Conservation (phyloP, 352 stramenopile species). For the Plasmopara viticola region DNA sequence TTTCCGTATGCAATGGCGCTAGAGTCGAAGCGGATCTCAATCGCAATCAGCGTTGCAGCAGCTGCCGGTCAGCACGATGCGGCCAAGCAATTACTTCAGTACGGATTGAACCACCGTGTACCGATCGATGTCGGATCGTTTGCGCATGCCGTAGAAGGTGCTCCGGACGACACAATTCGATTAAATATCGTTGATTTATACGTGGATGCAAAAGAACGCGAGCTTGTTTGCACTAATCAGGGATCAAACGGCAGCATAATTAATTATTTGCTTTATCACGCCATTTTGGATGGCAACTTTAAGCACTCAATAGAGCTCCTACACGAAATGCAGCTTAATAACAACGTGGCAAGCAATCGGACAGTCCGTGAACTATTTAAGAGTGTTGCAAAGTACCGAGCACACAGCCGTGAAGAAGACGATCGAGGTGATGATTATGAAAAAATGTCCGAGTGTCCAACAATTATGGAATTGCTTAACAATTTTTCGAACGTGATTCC, state of each 20-base stretch:
- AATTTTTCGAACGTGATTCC: conserved; percentile 53
- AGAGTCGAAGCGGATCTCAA: conserved; percentile 48
- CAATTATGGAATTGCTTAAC: conserved; percentile 46
- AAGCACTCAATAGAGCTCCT: conserved; percentile 71
- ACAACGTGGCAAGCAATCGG: conserved; percentile 39
- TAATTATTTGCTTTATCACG: conserved; percentile 59
- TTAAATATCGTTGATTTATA: conserved; percentile 54
- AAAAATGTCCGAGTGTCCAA: conserved; percentile 40
- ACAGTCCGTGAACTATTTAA: conserved; percentile 43
- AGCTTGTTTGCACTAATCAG: conserved; percentile 46
- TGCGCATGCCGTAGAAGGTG: conserved; percentile 49
- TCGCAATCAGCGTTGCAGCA: conserved; percentile 51
- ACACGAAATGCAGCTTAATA: conserved; percentile 68
- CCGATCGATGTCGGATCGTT: conserved; percentile 57
- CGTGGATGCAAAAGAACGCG: conserved; percentile 41
- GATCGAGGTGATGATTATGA: conserved; percentile 13
- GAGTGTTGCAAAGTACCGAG: conserved; percentile 49
- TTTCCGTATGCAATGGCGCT: conserved; percentile 35
- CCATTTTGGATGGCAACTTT: conserved; percentile 62
- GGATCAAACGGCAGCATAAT: conserved; percentile 45
- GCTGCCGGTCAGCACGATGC: conserved; percentile 27
- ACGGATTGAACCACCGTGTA: conserved; percentile 34
- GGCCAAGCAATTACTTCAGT: conserved; percentile 35
- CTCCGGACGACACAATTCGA: conserved; percentile 34
- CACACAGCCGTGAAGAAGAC: conserved; percentile 3